These are phyloP conservation scores for Penicillium sp. DNA, from an alignment of 2,329 filamentous ascomycete species.

Conservation along the genomic window DNA sequence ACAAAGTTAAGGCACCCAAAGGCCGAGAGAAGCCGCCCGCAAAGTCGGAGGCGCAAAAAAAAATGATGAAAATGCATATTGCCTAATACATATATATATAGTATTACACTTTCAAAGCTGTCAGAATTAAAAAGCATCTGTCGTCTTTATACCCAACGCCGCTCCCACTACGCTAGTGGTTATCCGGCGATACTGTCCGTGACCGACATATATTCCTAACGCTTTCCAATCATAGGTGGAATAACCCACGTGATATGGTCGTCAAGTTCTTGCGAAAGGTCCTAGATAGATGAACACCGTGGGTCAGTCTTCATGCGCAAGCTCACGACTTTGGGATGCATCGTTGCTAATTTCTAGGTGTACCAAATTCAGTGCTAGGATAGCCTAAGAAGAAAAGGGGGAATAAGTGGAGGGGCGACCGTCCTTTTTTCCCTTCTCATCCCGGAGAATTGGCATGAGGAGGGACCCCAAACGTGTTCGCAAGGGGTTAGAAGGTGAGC, in stretches of 20 bases:
- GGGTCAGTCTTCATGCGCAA: not conserved
- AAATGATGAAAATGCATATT: slow-evolving; percentile 13
- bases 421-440: not conserved
- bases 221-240: not conserved
- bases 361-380: too few relatives aligned
- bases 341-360: not conserved
- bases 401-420: not conserved
- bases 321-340: not conserved
- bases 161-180: slow-evolving; percentile 2
- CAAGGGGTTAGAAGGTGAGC: slow-evolving; percentile 6
- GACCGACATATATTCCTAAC: not conserved
- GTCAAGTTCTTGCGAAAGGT: not conserved
- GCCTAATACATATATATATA: too few relatives aligned
- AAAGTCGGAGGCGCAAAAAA: slow-evolving; percentile 8
- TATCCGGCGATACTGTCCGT: not conserved
- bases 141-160: not conserved
- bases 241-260: not conserved
- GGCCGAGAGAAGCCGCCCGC: not conserved
- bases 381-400: not conserved
- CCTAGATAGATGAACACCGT: not conserved
- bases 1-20: slow-evolving; percentile 12
- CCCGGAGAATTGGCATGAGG: not conserved
- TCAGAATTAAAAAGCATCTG: slow-evolving; percentile 5
- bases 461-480: not conserved
- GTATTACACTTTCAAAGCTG: too few relatives aligned